phyloP scores from a whole-genome alignment of 495 filamentous ascomycete species.

The Pseudomonodictys pantanalensis region DNA sequence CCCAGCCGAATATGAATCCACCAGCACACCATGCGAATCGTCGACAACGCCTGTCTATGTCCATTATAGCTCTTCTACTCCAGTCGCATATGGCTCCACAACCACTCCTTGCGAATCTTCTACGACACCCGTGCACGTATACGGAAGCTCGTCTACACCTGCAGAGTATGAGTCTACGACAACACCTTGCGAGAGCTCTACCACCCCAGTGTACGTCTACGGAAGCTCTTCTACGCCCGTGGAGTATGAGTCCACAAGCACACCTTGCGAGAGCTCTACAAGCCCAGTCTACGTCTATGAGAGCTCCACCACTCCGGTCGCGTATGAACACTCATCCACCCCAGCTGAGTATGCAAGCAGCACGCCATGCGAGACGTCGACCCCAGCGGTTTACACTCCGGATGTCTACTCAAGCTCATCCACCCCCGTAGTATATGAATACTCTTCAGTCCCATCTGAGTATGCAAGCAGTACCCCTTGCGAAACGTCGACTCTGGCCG shows the following conservation, averaged over 20 bases:
- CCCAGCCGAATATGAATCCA: neutral
- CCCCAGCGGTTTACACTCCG: neutral
- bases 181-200: no score
- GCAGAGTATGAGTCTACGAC: neutral
- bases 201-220: neutral
- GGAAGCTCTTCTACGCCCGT: neutral
- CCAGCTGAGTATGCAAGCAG: no score
- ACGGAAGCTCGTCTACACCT: neutral
- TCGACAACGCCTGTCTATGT: neutral
- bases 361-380: no score
- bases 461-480: constrained; percentile 3
- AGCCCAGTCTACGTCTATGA: neutral
- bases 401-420: neutral
- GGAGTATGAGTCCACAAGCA: neutral
- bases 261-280: no score
- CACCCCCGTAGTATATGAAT: neutral
- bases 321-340: neutral
- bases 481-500: neutral
- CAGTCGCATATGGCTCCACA: neutral
- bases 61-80: neutral
- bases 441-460: no score
- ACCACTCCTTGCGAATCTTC: neutral
- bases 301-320: neutral
- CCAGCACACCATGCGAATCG: neutral
- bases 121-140: neutral